Evolutionary conservation across 768 basidiomycete genomes (phyloP).

Genomic region (Lenzites betulinus): DNA sequence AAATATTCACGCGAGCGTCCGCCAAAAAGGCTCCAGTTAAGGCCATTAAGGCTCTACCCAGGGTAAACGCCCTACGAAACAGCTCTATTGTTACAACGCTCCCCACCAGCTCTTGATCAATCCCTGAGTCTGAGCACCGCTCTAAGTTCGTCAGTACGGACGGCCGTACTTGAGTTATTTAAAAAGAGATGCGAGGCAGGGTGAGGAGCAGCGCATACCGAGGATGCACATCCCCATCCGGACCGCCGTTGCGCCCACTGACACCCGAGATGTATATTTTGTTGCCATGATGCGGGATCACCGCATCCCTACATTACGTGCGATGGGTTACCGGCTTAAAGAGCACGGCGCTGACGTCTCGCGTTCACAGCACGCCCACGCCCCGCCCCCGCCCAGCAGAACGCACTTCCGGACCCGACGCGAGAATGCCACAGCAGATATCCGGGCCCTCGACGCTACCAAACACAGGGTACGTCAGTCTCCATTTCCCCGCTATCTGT

Average conservation of each 20-base stretch:
- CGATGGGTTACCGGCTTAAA: neutral
- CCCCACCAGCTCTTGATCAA: no score
- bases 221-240: neutral
- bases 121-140: no score
- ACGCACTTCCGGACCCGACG: neutral
- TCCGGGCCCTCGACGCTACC: neutral
- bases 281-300: neutral
- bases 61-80: no score
- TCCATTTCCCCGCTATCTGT: neutral
- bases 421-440: neutral
- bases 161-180: no score
- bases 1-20: no score
- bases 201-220: no score
- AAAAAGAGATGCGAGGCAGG: no score
- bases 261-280: neutral
- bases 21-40: no score
- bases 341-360: neutral
- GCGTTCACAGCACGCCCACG: neutral
- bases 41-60: no score
- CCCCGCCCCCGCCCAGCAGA: neutral
- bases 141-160: no score
- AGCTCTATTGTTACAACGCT: no score
- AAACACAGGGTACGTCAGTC: constrained; percentile 1
- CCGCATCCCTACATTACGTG: neutral
- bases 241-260: neutral